Conservation (phyloP, 2,329 filamentous ascomycete species). For the Cladobotryum protrusum region DNA sequence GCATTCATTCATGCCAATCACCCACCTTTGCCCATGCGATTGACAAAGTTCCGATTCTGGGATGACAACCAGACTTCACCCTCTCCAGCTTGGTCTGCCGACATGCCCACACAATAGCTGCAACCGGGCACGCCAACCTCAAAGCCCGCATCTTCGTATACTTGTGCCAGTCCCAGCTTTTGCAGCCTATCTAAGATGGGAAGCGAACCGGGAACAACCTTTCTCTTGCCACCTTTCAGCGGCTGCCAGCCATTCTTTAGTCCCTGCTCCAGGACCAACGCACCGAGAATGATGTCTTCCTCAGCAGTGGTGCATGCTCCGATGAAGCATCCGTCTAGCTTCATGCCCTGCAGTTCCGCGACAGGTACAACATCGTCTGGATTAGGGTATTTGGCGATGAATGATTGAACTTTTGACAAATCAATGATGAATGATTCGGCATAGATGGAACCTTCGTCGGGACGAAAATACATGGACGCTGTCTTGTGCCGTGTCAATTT, state of each 20-base stretch:
- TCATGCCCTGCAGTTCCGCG: conserved; percentile 21
- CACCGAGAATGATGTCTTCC: conserved; percentile 36
- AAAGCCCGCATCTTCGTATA: conserved; percentile 35
- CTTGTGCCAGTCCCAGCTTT: conserved; percentile 25
- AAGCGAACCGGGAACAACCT: conserved; percentile 33
- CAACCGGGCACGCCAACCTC: conserved; percentile 35
- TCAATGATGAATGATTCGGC: conserved; percentile 30
- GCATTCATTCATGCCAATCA: not conserved
- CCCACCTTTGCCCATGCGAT: conserved; percentile 32
- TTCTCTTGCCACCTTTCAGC: conserved; percentile 26
- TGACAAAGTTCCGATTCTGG: conserved; percentile 39
- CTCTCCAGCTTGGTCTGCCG: conserved; percentile 31
- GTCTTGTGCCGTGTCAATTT: conserved; percentile 24
- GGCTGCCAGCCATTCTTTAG: conserved; percentile 26
- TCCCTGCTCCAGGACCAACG: conserved; percentile 33
- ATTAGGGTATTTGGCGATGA: conserved; percentile 33
- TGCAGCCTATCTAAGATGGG: conserved; percentile 30
- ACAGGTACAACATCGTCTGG: conserved; percentile 38
- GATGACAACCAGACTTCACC: conserved; percentile 38
- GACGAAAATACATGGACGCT: conserved; percentile 28
- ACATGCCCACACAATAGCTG: conserved; percentile 38
- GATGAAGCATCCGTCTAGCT: conserved; percentile 37
- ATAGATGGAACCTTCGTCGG: conserved; percentile 32
- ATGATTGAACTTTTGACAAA: conserved; percentile 29
- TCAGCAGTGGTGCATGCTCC: conserved; percentile 40